Base-by-base conservation (phyloP, 768 basidiomycete species). In the Agrocybe praecox region DNA sequence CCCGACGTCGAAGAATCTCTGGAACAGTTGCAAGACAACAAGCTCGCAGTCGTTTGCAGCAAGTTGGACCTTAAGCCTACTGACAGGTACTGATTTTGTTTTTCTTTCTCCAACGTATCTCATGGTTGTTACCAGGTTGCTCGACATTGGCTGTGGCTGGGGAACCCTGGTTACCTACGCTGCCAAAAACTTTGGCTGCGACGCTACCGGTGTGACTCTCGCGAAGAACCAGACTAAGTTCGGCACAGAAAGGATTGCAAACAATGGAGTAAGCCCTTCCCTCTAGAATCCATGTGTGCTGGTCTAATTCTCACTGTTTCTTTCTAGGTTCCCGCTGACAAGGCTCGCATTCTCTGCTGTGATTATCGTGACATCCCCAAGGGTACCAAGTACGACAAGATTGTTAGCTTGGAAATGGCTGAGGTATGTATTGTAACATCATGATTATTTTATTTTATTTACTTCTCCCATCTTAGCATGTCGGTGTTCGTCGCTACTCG, bases 1-100 rank as follows among this genome's bases (percentile, higher is more conserved):
- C 74, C 89, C 57, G 82, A 83, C 61, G 75, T 78, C 42, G 79
- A 88, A 60, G 90, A 98, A 72, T 87, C 93, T 12, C 82, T 99
- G 46, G 96, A 98, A 70, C 81, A 94, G 62, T 85, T 99, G 10
- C 97, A 99, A 78, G 96, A 98, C 73, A 99, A 98, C 83, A 98
- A 99, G 72, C 88, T 99, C 53, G 87, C 89, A 15, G 75, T 97
- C 57, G 96, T 99, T 18, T 98, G 97, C 76, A 91, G 88, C 66
- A 99, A 98, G 74, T 85, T 99, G 53, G 81, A 90, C 71, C 84
- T 99, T 24, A 79, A 96, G 65, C 85, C 92, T n/a, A 81, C 79
- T 0, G 97, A 99, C 74, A 85, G 82, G 72, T 78, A 56, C 14
- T 72, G 56, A 9, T 19, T 8, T 48, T 23, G 9, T 50, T 23